phyloP scores from a whole-genome alignment of 2,329 filamentous ascomycete species.

The Pestalotiopsis sp. region DNA sequence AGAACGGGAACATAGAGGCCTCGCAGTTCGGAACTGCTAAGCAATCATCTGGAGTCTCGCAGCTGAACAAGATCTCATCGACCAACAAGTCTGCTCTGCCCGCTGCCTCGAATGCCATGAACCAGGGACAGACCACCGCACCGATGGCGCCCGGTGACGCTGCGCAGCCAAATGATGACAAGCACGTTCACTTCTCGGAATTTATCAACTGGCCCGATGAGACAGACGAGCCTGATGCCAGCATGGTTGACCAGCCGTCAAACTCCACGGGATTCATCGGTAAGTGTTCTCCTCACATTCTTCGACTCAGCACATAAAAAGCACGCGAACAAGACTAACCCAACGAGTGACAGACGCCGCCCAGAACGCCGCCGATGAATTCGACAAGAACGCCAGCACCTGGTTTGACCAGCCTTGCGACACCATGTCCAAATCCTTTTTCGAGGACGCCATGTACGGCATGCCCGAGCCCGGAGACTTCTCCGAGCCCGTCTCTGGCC shows the following conservation, averaged over 20 bases:
- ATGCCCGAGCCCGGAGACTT: too few relatives aligned
- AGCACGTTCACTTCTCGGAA: not conserved
- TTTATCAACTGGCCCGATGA: not conserved
- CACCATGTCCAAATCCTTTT: too few relatives aligned
- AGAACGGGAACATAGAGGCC: not conserved
- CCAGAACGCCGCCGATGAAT: too few relatives aligned
- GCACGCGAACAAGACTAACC: not conserved
- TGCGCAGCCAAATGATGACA: not conserved
- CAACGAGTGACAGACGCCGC: not conserved
- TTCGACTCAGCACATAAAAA: not conserved
- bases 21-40: not conserved
- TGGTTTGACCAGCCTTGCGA: too few relatives aligned
- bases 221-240: not conserved
- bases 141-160: not conserved
- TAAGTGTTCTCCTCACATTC: not conserved
- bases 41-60: not conserved
- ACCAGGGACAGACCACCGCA: not conserved
- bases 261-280: too few relatives aligned
- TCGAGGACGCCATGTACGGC: too few relatives aligned
- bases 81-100: too few relatives aligned
- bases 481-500: too few relatives aligned
- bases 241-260: not conserved
- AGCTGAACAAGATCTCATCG: too few relatives aligned
- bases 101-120: too few relatives aligned
- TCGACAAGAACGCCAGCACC: too few relatives aligned